These are phyloP conservation scores for Talaromyces sp. DNA, from an alignment of 2,329 filamentous ascomycete species.

Conservation along the genomic window DNA sequence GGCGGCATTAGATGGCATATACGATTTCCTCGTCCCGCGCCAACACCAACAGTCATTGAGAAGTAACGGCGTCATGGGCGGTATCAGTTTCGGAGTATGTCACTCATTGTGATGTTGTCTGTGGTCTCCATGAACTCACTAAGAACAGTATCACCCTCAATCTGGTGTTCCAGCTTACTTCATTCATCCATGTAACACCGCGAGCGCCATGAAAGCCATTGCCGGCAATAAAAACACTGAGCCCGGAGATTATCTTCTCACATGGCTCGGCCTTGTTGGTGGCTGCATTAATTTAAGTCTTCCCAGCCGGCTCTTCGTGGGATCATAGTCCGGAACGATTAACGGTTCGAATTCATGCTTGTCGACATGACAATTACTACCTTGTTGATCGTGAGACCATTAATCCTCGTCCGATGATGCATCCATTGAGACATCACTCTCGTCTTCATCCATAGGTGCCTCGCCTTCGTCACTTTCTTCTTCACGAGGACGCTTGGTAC, in stretches of 20 bases:
- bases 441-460: constrained; percentile 59
- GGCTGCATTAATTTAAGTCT: constrained; percentile 74
- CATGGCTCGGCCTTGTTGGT: constrained; percentile 88
- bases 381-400: constrained; percentile 5
- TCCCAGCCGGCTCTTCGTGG: constrained; percentile 60
- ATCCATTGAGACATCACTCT: constrained; percentile 67
- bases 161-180: constrained; percentile 79
- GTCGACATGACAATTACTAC: constrained; percentile 1
- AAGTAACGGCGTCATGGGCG: constrained; percentile 62
- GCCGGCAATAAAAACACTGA: constrained; percentile 40
- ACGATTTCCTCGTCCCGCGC: constrained; percentile 66
- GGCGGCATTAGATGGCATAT: constrained; percentile 65
- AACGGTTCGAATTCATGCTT: constrained; percentile 17
- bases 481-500: constrained; percentile 67
- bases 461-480: constrained; percentile 56
- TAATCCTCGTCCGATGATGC: constrained; percentile 72
- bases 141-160: constrained; percentile 72
- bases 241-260: constrained; percentile 68
- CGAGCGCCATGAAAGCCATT: constrained; percentile 71
- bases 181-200: constrained; percentile 87
- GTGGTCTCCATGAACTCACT: constrained; percentile 34
- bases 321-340: constrained; percentile 18
- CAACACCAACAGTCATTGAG: constrained; percentile 62
- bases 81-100: constrained; percentile 69
- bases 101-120: constrained; percentile 20